A percentile compares a stretch with the other conserved stretches of the same genome.
Conservation (phyloP, 768 basidiomycete genomes). For the Phaeotremella fagi region DNA sequence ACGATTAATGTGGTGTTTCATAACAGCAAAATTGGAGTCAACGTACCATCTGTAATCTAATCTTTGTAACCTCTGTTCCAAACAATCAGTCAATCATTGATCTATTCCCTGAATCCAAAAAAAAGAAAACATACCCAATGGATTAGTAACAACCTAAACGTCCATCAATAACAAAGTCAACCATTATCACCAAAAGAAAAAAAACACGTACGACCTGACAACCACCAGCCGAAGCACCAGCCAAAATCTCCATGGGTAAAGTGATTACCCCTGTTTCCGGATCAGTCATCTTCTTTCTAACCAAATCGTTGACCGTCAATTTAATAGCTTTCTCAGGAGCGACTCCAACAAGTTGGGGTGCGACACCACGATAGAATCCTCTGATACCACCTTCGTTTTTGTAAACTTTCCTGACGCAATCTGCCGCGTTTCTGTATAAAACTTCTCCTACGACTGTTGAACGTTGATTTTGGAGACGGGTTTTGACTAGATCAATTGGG, state of each 20-base stretch:
- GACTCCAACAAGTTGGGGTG: slow-evolving; percentile 78
- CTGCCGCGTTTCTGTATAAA: slow-evolving; percentile 91
- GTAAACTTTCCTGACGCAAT: slow-evolving; percentile 90
- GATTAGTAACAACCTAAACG: slow-evolving; percentile 87
- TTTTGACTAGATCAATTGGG: slow-evolving; percentile 63
- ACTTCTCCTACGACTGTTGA: slow-evolving; percentile 94
- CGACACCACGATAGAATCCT: slow-evolving; percentile 85
- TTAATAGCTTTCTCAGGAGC: slow-evolving; percentile 70
- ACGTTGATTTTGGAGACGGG: slow-evolving; percentile 94
- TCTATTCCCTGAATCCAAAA: neutral
- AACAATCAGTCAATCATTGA: neutral
- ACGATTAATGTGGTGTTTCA: slow-evolving; percentile 1
- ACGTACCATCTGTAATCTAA: slow-evolving; percentile 59
- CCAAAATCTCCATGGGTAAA: slow-evolving; percentile 81
- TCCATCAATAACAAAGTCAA: neutral
- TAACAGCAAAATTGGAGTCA: no score
- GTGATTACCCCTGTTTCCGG: slow-evolving; percentile 93
- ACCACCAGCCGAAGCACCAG: slow-evolving; percentile 89
- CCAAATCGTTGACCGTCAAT: slow-evolving; percentile 87
- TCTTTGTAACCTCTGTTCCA: slow-evolving; percentile 39
- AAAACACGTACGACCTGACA: slow-evolving; percentile 83
- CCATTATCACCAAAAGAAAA: neutral
- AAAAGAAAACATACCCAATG: slow-evolving; percentile 57
- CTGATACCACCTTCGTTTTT: slow-evolving; percentile 85
- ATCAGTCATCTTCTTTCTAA: slow-evolving; percentile 77